These are phyloP conservation scores for Phyllosticta citrichinensis DNA, from an alignment of 2,329 filamentous ascomycete species.

Conservation along the genomic window DNA sequence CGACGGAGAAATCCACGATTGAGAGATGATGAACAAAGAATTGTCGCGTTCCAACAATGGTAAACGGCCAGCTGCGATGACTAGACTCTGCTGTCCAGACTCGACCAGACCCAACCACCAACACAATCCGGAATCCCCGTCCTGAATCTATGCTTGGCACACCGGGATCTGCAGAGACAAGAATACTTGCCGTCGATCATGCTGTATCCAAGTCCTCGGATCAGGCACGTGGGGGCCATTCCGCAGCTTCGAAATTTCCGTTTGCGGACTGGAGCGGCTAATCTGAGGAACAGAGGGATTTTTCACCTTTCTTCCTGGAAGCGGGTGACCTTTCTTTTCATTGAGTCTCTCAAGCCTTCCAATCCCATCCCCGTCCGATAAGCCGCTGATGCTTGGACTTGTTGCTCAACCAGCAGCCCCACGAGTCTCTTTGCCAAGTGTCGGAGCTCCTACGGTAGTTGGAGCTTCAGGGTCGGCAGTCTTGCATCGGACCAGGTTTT, in stretches of 20 bases:
- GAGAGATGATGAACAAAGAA: not conserved
- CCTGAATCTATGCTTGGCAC: not conserved
- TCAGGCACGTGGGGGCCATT: not conserved
- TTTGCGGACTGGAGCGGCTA: not conserved
- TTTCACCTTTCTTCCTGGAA: not conserved
- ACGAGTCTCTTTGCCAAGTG: not conserved
- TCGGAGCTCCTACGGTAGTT: not conserved
- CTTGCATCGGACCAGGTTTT: not conserved
- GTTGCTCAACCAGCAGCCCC: not conserved
- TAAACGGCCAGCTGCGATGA: not conserved
- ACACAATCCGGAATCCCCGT: not conserved
- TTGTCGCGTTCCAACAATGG: not conserved
- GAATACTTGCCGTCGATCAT: not conserved
- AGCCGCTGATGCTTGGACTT: not conserved
- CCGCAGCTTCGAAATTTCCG: not conserved
- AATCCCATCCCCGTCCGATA: not conserved
- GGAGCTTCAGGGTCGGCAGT: not conserved
- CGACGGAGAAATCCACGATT: not conserved
- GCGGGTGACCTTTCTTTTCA: not conserved
- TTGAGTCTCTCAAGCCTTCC: not conserved
- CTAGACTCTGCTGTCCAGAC: not conserved
- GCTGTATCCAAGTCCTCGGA: not conserved
- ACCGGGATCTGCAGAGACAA: not conserved
- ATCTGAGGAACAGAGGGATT: not conserved
- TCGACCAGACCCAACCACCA: not conserved